Conservation (phyloP, 1,284 basidiomycete species). For the Puccinia triticina region DNA sequence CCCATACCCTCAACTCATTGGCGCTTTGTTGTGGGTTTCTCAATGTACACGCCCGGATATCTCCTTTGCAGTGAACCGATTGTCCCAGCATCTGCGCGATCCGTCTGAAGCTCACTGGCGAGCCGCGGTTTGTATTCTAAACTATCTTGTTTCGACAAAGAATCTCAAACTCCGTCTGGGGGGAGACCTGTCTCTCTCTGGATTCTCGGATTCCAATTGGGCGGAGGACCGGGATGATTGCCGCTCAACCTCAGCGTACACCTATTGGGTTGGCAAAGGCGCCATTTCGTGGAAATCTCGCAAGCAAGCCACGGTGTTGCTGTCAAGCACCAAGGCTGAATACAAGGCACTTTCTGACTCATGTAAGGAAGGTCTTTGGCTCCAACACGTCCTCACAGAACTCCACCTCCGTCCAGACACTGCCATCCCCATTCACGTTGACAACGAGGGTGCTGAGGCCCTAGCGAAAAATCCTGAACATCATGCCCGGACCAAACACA, state of each 20-base stretch:
- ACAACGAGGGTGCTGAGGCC: too few relatives aligned
- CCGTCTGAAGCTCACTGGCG: background rate
- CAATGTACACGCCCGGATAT: too few relatives aligned
- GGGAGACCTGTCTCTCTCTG: background rate
- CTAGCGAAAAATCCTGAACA: too few relatives aligned
- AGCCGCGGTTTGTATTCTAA: background rate
- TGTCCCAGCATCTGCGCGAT: background rate
- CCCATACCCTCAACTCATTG: too few relatives aligned
- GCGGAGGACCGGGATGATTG: background rate
- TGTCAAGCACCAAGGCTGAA: background rate
- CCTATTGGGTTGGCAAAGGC: background rate
- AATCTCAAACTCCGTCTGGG: background rate
- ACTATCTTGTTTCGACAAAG: background rate
- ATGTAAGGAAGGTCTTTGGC: background rate
- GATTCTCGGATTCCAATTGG: background rate
- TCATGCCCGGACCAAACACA: conserved; percentile 1
- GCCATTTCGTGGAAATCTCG: background rate
- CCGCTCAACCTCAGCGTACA: background rate
- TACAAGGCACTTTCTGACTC: background rate
- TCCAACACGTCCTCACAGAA: background rate
- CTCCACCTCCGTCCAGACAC: too few relatives aligned
- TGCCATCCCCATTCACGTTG: too few relatives aligned
- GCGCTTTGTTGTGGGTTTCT: too few relatives aligned
- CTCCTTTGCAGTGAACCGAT: too few relatives aligned
- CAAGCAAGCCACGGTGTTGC: background rate